Percentiles rank a stretch among this genome's conserved stretches.
Evolutionary conservation across 345 rosid genomes (phyloP).

Genomic region (Citrus maxima): DNA sequence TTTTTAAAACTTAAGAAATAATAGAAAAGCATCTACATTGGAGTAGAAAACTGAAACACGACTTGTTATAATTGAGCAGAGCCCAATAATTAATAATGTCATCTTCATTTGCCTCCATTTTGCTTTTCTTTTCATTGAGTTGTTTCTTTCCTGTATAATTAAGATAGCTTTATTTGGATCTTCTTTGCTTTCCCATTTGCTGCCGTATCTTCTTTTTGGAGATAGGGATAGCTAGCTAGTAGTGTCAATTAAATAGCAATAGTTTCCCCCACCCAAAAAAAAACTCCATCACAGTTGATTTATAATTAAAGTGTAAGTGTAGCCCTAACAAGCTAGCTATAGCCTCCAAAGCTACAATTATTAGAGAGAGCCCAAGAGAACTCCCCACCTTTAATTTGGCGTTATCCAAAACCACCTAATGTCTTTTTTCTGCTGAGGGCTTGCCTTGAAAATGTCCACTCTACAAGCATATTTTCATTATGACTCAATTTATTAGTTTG

Average conservation of each 20-base stretch:
- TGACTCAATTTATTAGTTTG: background rate
- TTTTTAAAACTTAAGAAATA: background rate
- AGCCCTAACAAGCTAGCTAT: background rate
- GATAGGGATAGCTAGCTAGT: background rate
- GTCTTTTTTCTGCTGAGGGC: background rate
- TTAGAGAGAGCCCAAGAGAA: background rate
- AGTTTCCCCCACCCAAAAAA: no score
- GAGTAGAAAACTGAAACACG: slow-evolving; percentile 18
- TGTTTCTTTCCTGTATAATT: background rate
- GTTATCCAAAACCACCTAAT: background rate
- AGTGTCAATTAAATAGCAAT: background rate
- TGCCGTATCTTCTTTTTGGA: background rate
- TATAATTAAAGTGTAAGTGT: background rate
- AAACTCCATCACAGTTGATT: no score
- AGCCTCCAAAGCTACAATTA: background rate
- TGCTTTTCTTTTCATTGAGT: background rate
- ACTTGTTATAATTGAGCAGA: background rate
- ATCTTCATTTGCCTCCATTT: background rate
- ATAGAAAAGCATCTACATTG: background rate
- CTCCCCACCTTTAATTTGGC: background rate
- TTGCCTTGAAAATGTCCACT: background rate
- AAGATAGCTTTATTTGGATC: background rate
- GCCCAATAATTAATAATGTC: background rate
- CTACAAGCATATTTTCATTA: background rate
- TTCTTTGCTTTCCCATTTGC: background rate